Percentiles rank a stretch among this genome's conserved stretches.
These are phyloP conservation scores for Pseudogymnoascus sp. DNA, from an alignment of 2,329 filamentous ascomycete species.

Conservation along the genomic window DNA sequence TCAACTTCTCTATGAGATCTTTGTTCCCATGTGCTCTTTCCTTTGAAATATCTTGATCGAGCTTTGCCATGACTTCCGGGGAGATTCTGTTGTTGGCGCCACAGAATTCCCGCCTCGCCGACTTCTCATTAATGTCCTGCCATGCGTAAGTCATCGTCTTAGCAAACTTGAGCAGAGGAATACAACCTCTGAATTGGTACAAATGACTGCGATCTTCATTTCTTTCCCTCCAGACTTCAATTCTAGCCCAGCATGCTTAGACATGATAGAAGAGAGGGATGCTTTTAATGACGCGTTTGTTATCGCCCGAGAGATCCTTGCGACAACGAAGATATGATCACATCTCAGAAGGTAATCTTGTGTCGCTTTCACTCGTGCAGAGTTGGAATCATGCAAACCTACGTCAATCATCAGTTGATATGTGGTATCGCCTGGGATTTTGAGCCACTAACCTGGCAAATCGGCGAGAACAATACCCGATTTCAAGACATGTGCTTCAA, in stretches of 20 bases:
- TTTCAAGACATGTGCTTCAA: constrained; percentile 26
- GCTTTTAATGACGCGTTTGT: constrained; percentile 28
- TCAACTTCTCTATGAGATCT: constrained; percentile 20
- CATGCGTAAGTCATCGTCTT: not conserved
- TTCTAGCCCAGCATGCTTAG: constrained; percentile 25
- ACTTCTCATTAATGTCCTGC: constrained; percentile 26
- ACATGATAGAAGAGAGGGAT: constrained; percentile 24
- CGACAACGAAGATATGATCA: constrained; percentile 29
- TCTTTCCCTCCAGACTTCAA: constrained; percentile 22
- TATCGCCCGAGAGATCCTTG: constrained; percentile 28
- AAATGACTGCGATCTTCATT: constrained; percentile 28
- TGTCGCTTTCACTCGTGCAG: constrained; percentile 29
- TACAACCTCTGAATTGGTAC: constrained; percentile 27
- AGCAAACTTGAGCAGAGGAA: not conserved
- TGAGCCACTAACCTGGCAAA: constrained; percentile 24
- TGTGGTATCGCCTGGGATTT: not conserved
- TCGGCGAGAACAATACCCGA: constrained; percentile 30
- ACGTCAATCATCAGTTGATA: not conserved
- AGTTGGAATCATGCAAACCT: constrained; percentile 30
- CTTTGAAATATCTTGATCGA: constrained; percentile 23
- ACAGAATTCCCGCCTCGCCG: constrained; percentile 23
- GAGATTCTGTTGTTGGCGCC: constrained; percentile 21
- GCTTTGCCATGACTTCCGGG: constrained; percentile 13
- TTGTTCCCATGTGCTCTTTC: constrained; percentile 21
- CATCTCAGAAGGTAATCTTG: constrained; percentile 29